Evolutionary conservation across 257 asterid genomes (phyloP), one percentile per base, ranked within the genome.

Genomic region (Oldenlandia corymbosa): DNA sequence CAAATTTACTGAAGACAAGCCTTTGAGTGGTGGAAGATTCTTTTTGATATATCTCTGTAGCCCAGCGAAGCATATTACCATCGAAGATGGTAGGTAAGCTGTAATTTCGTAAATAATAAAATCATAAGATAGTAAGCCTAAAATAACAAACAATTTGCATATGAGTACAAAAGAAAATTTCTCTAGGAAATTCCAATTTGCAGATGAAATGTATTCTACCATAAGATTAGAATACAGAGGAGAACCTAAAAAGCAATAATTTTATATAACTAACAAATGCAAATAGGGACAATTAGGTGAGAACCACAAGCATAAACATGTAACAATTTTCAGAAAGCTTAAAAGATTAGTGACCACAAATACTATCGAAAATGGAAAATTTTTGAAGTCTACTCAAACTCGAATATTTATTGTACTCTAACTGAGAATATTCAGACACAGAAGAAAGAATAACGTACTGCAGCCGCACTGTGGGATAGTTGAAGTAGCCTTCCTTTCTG

Each of bases 381-480:
- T 26, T 23, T 51, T 10, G 7, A 45, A 2, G n/a, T n/a, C n/a
- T n/a, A n/a, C n/a, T n/a, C n/a, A 55, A 66, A 5, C n/a, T 48
- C 18, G 2, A 28, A 48, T 12, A 32, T 30, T 13, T 16, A 16
- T 1, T 27, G 16, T 27, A 43, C 20, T 21, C 31, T 66, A 66
- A 48, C 31, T 20, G 31, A 30, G 2, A 20, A 16, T 18, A 28
- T 45, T 9, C 0, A 23, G 31, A 21, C 30, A 36, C n/a, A 26
- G 14, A 3, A 5, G 36, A 16, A 27, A 24, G 7, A 76, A 45
- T 2, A 43, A 79, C 97, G 83, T 81, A 92, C 98, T 86, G 85
- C 68, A 92, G 68, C 13, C 98, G 87, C 72, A 89, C 59, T 21
- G 91, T 89, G 67, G 97, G 96, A 51, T 47, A 76, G 76, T 85